Base-by-base conservation (phyloP, 2,329 filamentous ascomycete genomes). In the Pseudodiploospora longispora region DNA sequence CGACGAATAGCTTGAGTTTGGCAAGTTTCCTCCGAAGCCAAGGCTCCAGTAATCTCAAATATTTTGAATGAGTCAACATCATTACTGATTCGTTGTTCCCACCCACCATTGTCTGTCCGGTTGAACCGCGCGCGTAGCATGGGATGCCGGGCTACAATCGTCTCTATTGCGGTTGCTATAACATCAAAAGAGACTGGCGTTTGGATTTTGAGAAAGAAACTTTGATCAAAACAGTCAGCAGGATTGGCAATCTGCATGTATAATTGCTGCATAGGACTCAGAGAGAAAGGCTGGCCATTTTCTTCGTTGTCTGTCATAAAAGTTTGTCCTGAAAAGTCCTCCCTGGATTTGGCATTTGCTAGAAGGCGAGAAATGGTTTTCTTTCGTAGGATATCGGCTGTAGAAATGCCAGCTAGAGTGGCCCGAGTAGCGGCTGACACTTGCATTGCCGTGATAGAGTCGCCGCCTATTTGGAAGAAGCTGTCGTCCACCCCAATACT, bases 391-490 rank as follows among this genome's bases (percentile, higher is more conserved):
- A 51, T 38, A 27, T 44, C 44, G 9, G 32, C 41, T 6, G 41
- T 37, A 3, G 35, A 41, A n/a, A 50, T 35, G 29, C 35, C 29
- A 4, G 32, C 27, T 6, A 38, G 19, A 4, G 10, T 12, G 3
- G 47, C 54, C 40, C 62, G 57, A 2, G 65, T 64, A 31, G 57
- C 55, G 1, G 67, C 59, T 1, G 68, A 65, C 1, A 71, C 53
- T 41, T 60, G 63, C 68, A 72, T 71, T 0, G 68, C 67, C 4
- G 58, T 58, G 10, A 72, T 40, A 4, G 28, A 31, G 28, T 40
- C 39, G 12, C 39, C 39, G 27, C 39, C 39, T 5, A 41, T 8
- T 4, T 33, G 39, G 7, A 41, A 27, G 27, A 41, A 41, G 39
- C 39, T 34, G 34, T 41, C 39, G 7, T 41, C 39, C 29, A 41